Evolutionary conservation across 306 rosid genomes (phyloP).

Genomic region (Betula pendula): DNA sequence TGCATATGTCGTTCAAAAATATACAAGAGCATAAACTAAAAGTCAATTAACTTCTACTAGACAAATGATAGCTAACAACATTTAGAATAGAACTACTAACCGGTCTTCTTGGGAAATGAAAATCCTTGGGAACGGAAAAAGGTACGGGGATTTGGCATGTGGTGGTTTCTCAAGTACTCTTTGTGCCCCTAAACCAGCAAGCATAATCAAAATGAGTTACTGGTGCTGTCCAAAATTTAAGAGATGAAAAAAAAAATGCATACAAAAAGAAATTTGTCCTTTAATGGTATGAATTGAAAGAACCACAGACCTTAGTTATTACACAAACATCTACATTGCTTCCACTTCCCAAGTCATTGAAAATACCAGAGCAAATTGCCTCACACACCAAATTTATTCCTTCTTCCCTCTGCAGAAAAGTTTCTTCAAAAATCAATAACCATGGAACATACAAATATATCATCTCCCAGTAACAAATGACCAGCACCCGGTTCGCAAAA

Average conservation of each 20-base stretch:
- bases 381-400: constrained; percentile 44
- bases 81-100: constrained; percentile 24
- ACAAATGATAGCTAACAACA: not conserved
- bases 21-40: not conserved
- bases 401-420: constrained; percentile 41
- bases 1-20: not conserved
- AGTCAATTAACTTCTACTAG: not conserved
- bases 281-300: not conserved
- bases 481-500: not conserved
- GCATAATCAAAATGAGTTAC: not conserved
- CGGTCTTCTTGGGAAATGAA: constrained; percentile 46
- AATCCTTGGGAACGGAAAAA: constrained; percentile 42
- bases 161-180: constrained; percentile 55
- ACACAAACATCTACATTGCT: constrained; percentile 58
- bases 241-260: too few relatives aligned
- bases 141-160: constrained; percentile 53
- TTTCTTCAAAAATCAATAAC: not conserved
- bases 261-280: not conserved
- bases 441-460: not conserved
- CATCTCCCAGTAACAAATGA: not conserved
- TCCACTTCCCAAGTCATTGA: constrained; percentile 66
- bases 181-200: constrained; percentile 45
- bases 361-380: constrained; percentile 60
- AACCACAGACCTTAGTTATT: constrained; percentile 50
- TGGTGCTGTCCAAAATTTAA: too few relatives aligned